A percentile compares a stretch with the other conserved stretches of the same genome.
Conservation (phyloP, 441 rosid species). For the Adansonia gregorii region DNA sequence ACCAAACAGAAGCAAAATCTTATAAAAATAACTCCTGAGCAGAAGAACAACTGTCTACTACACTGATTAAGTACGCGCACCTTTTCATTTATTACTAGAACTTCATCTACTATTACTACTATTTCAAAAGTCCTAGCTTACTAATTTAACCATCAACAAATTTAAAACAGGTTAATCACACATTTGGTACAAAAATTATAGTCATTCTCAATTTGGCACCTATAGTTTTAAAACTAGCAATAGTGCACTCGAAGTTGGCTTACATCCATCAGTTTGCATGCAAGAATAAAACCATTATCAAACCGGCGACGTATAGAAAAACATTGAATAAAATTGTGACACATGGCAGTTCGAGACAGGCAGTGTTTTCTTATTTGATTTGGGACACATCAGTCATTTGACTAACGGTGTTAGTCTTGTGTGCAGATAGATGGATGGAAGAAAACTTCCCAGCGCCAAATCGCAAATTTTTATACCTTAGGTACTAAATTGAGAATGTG, state of each 20-base stretch:
- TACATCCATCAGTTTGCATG: background rate
- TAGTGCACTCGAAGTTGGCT: background rate
- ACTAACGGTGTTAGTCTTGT: no score
- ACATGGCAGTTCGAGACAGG: no score
- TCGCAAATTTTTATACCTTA: background rate
- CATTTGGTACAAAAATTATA: background rate
- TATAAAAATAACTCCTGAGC: background rate
- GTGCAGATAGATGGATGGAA: no score
- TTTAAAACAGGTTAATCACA: background rate
- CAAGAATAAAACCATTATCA: background rate
- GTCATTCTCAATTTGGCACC: background rate
- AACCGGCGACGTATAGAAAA: background rate
- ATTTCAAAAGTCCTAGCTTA: background rate
- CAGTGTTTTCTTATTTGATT: no score
- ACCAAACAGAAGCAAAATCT: slow-evolving; percentile 8
- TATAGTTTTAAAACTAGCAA: background rate
- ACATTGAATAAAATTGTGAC: background rate
- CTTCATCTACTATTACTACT: background rate
- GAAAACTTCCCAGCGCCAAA: no score
- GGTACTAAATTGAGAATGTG: background rate
- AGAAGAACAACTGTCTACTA: background rate
- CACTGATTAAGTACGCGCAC: background rate
- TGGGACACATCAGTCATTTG: no score
- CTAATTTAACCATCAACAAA: background rate
- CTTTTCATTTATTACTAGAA: background rate